Conservation (phyloP, 352 stramenopile species). For the Pythium sp. region DNA sequence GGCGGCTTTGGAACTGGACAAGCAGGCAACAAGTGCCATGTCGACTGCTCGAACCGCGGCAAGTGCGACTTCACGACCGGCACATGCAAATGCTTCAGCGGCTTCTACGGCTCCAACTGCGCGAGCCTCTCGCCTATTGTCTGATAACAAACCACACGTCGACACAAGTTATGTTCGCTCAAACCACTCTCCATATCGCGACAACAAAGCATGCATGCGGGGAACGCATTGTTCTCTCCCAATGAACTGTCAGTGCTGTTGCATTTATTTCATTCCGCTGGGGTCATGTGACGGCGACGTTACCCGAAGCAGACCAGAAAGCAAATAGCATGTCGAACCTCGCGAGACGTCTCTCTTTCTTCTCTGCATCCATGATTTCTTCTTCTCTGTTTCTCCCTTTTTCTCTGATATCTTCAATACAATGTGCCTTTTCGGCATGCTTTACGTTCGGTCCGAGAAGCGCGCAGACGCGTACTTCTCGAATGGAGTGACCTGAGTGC, state of each 20-base stretch:
- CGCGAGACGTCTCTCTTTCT: neutral
- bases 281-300: constrained; percentile 5
- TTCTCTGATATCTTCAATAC: constrained; percentile 14
- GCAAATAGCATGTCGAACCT: neutral
- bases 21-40: constrained; percentile 60
- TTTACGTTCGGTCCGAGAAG: constrained; percentile 51
- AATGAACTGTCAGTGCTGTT: neutral
- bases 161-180: neutral
- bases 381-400: neutral
- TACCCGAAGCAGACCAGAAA: neutral
- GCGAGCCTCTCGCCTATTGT: constrained; percentile 60
- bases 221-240: neutral
- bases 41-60: constrained; percentile 77
- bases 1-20: constrained; percentile 38
- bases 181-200: neutral
- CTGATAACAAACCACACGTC: neutral
- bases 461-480: constrained; percentile 67
- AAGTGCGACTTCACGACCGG: constrained; percentile 70
- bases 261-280: constrained; percentile 7
- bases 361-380: neutral
- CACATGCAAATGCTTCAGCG: constrained; percentile 63
- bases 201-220: neutral
- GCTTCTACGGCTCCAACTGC: constrained; percentile 82
- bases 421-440: constrained; percentile 2
- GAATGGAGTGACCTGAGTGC: constrained; percentile 41